Evolutionary conservation across 2,329 filamentous ascomycete species (phyloP).

Genomic region (Parafenestella ontariensis): DNA sequence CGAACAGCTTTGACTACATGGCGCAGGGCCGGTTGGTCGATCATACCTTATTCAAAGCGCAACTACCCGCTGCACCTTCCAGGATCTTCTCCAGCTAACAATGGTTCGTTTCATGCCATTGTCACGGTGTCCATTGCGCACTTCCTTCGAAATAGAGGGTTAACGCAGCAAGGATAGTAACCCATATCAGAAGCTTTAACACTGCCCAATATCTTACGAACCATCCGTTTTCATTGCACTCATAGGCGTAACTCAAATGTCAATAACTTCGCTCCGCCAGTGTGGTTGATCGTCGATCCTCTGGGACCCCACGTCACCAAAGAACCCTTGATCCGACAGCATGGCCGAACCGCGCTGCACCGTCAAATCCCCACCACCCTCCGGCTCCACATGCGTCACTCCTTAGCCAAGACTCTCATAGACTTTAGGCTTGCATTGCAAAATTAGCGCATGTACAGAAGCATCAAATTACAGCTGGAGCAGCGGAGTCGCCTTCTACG

Average conservation of each 20-base stretch:
- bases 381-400: neutral
- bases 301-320: neutral
- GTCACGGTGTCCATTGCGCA: neutral
- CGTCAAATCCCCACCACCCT: neutral
- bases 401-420: neutral
- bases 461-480: neutral
- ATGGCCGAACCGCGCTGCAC: slow-evolving; percentile 6
- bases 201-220: neutral
- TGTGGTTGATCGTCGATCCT: slow-evolving; percentile 9
- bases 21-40: neutral
- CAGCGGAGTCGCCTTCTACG: neutral
- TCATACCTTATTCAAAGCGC: neutral
- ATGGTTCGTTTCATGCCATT: neutral
- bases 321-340: slow-evolving; percentile 6
- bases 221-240: neutral
- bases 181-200: neutral
- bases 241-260: neutral
- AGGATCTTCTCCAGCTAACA: neutral
- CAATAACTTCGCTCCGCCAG: slow-evolving; percentile 3
- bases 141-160: neutral
- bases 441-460: neutral
- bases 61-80: neutral
- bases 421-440: slow-evolving; percentile 1
- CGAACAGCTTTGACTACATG: neutral
- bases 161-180: neutral